Evolutionary conservation across 257 asterid genomes (phyloP).

Genomic region (Asclepias syriaca): DNA sequence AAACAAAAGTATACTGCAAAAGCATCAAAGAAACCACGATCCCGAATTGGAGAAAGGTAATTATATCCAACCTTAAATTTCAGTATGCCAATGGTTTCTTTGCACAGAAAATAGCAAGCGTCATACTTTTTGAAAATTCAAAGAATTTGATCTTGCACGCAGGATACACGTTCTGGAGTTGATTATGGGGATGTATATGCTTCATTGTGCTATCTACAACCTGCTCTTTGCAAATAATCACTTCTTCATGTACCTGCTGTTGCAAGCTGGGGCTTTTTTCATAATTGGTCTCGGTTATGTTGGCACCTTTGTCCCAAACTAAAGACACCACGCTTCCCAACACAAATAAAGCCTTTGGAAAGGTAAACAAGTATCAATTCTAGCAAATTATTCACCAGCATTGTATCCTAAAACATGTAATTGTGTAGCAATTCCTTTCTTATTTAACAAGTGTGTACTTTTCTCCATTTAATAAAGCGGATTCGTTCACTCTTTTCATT

Average conservation of each 20-base stretch:
- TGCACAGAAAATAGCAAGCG: not conserved
- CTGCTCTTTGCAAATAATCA: constrained; percentile 56
- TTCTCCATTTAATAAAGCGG: not conserved
- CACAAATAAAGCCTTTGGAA: constrained; percentile 9
- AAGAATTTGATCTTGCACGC: constrained; percentile 20
- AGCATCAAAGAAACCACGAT: constrained; percentile 46
- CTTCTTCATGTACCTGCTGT: constrained; percentile 64
- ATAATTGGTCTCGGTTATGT: constrained; percentile 56
- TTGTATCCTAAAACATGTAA: not conserved
- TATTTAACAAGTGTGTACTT: constrained; percentile 11
- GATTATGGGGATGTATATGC: constrained; percentile 65
- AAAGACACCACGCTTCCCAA: not conserved
- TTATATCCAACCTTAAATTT: not conserved
- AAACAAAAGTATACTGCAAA: constrained; percentile 40
- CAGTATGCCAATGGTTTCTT: not conserved
- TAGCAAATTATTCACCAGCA: not conserved
- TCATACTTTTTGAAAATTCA: not conserved
- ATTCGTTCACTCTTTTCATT: not conserved
- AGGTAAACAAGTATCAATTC: not conserved
- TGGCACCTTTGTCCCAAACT: constrained; percentile 71
- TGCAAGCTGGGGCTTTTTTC: constrained; percentile 83
- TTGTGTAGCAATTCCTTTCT: constrained; percentile 1
- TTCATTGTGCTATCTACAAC: constrained; percentile 78
- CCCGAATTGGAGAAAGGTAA: constrained; percentile 59
- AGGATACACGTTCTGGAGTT: constrained; percentile 75